Conservation (phyloP, 805 yeast species). For the Jamesozyma hellenica region DNA sequence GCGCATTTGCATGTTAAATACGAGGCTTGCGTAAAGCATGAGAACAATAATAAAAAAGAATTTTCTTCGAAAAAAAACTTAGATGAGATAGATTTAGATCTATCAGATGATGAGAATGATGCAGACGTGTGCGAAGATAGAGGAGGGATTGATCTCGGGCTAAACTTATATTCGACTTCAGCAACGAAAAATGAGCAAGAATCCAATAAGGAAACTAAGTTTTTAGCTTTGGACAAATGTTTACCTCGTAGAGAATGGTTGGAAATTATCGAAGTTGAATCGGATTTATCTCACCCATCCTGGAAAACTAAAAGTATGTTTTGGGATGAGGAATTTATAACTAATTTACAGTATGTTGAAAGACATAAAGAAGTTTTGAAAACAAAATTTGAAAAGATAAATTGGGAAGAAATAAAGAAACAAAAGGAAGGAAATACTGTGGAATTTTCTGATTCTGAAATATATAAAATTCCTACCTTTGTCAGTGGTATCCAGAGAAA, state of each 20-base stretch:
- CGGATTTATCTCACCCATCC: slow-evolving; percentile 23
- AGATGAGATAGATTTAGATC: slow-evolving; percentile 28
- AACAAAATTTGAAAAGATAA: slow-evolving; percentile 1
- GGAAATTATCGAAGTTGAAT: slow-evolving; percentile 39
- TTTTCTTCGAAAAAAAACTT: neutral
- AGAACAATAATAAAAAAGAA: neutral
- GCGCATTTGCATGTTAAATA: slow-evolving; percentile 81
- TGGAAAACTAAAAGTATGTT: slow-evolving; percentile 15
- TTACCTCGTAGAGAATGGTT: slow-evolving; percentile 52
- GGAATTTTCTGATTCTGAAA: too few relatives aligned
- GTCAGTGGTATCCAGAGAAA: slow-evolving; percentile 10
- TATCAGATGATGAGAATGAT: slow-evolving; percentile 13
- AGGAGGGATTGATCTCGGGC: too few relatives aligned
- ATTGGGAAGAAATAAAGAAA: slow-evolving; percentile 4
- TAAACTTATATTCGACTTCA: too few relatives aligned
- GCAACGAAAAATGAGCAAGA: neutral
- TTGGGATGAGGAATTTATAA: slow-evolving; percentile 32
- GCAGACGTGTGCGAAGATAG: neutral
- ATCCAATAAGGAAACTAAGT: slow-evolving; percentile 28
- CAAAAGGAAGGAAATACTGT: too few relatives aligned
- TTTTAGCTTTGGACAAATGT: slow-evolving; percentile 85
- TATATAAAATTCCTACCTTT: slow-evolving; percentile 12
- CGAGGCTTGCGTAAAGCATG: slow-evolving; percentile 43
- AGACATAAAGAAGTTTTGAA: slow-evolving; percentile 1
- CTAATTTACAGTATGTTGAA: slow-evolving; percentile 10